These are phyloP conservation scores for Nematocida ironsii DNA, from an alignment of 371 early-diverging fungal genomes.

Conservation along the genomic window DNA sequence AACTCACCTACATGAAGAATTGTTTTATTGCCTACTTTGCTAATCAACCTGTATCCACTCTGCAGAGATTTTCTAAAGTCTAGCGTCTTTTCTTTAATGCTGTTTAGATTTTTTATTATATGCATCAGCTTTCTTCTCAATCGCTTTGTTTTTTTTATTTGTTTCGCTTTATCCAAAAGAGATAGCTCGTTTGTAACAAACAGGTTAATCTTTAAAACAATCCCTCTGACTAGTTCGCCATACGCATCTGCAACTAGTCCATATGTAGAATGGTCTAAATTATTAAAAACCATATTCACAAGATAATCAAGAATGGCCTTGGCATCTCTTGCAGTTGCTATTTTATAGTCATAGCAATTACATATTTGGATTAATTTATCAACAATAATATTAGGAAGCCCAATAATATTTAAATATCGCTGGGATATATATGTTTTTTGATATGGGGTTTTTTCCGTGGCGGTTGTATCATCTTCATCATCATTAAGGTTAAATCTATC, in stretches of 20 bases:
- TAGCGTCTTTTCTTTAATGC: not conserved
- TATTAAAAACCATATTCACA: not conserved
- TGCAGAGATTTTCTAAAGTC: not conserved
- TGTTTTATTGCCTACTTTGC: not conserved
- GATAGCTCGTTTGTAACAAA: not conserved
- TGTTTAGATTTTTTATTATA: not conserved
- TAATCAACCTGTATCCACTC: not conserved
- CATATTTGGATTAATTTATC: not conserved
- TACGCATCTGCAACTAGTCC: not conserved
- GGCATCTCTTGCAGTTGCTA: not conserved
- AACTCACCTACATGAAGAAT: not conserved
- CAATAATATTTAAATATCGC: not conserved
- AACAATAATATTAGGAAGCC: not conserved
- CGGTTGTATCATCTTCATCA: not conserved
- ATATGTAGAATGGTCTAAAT: not conserved
- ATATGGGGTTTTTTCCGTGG: not conserved
- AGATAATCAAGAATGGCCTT: not conserved
- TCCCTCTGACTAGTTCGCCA: not conserved
- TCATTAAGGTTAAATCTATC: not conserved
- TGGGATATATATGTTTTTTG: not conserved
- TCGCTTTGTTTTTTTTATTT: not conserved
- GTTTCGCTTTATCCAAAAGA: not conserved
- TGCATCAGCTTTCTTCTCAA: not conserved
- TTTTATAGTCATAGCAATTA: not conserved
- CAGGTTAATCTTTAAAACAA: not conserved